phyloP scores from a whole-genome alignment of 306 rosid genomes.

The Castanospermum australe region DNA sequence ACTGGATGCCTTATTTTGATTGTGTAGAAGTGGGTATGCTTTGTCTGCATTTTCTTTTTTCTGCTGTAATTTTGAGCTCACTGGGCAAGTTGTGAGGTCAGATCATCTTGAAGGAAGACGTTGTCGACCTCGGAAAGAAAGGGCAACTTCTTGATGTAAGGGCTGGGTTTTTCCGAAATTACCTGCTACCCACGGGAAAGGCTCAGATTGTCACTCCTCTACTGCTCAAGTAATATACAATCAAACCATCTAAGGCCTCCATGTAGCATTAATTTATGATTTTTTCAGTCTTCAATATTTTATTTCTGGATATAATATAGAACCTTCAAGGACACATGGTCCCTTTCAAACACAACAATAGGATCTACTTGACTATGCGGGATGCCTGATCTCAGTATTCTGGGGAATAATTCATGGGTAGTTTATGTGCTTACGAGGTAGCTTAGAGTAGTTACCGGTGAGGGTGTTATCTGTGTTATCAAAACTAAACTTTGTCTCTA shows the following conservation, averaged over 20 bases:
- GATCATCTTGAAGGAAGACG: conserved; percentile 89
- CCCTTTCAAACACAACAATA: background rate
- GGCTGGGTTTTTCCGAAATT: conserved; percentile 84
- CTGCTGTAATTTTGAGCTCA: background rate
- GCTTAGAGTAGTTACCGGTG: background rate
- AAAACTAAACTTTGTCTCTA: background rate
- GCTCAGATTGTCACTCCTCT: conserved; percentile 82
- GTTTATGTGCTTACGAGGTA: background rate
- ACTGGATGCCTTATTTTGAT: background rate
- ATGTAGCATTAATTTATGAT: background rate
- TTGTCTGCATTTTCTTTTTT: background rate
- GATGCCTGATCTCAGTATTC: background rate
- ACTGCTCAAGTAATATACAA: conserved; percentile 72
- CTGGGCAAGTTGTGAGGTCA: conserved; percentile 40
- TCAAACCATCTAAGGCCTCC: conserved; percentile 1
- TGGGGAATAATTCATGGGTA: background rate
- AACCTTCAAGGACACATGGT: background rate
- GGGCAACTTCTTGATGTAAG: conserved; percentile 79
- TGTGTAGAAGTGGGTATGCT: conserved; percentile 6
- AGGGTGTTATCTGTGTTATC: background rate
- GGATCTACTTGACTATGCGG: background rate
- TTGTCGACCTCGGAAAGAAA: conserved; percentile 60
- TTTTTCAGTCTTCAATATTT: background rate
- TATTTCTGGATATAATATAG: background rate
- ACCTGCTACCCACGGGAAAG: conserved; percentile 67